Base-by-base conservation (phyloP, 2,329 filamentous ascomycete species). In the Gaeumannomyces sp. region DNA sequence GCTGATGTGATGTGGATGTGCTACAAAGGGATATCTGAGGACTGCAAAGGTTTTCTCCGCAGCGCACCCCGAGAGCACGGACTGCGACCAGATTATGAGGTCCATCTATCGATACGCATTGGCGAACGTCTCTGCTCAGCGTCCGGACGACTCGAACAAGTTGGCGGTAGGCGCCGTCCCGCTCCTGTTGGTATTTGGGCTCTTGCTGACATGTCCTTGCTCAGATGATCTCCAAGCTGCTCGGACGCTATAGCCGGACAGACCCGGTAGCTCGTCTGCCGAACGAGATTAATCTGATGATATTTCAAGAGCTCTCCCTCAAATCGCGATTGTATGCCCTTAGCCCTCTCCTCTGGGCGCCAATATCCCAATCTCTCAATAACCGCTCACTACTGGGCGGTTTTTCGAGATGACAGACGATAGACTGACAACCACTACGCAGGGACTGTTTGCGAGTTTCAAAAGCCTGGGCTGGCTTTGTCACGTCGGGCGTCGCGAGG, bases 181-280 rank as follows among this genome's bases (percentile, higher is more conserved):
- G 22, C 22, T 22, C 5, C n/a, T n/a, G 22, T 53, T 53, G 4
- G 19, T 10, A 11, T 22, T 5, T 53, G 45, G 45, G 22, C 45
- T 53, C n/a, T 53, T 53, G 45, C 22, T 53, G 45, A 53, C 45
- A n/a, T 19, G 19, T 10, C 38, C 38, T 45, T 22, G 2, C 14
- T 25, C 22, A 53, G 45, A 25, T 14, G 14, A n/a, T 53, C 19
- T 25, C 45, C 45, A 53, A 53, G n/a, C 45, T 53, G 4, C 45
- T 53, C 45, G 45, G 45, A 25, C 8, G n/a, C 45, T 53, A n/a
- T n/a, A 53, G 45, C 8, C 45, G 45, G 22, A n/a, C 45, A n/a
- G 62, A 63, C 25, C 62, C 62, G 1, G 27, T 63, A 6, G 10
- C 8, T 63, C 62, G 62, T 10, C 62, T 63, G 33, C 62, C 62